Conservation (phyloP, 257 asterid species). For the Forsythia suspensa region DNA sequence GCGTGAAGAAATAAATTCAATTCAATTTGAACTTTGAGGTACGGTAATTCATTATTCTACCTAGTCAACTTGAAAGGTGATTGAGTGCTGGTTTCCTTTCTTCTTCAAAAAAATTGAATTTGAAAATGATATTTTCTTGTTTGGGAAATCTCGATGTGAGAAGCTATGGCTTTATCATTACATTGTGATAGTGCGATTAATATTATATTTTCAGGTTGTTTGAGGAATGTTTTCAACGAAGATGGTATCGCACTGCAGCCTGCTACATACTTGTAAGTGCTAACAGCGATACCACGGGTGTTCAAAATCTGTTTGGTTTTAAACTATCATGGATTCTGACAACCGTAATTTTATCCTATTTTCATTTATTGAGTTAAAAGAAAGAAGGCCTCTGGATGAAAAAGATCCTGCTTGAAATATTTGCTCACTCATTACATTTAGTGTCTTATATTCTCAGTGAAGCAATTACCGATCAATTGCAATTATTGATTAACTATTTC, state of each 20-base stretch:
- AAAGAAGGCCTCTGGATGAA: background rate
- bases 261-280: conserved; percentile 53
- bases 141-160: background rate
- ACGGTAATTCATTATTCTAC: background rate
- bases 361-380: background rate
- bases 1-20: background rate
- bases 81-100: background rate
- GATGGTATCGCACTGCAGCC: conserved; percentile 64
- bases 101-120: background rate
- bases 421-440: background rate
- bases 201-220: conserved; percentile 37
- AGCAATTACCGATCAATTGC: background rate
- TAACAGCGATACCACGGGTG: background rate
- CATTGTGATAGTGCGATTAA: background rate
- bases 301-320: background rate
- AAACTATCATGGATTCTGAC: background rate
- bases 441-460: background rate
- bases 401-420: background rate
- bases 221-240: conserved; percentile 55
- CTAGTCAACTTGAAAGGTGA: background rate
- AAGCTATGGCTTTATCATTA: background rate
- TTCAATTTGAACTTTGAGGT: background rate
- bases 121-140: background rate
- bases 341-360: background rate
- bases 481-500: background rate